Evolutionary conservation across 129 eudicot species (phyloP).

Genomic region (Heracleum sosnowskyi): DNA sequence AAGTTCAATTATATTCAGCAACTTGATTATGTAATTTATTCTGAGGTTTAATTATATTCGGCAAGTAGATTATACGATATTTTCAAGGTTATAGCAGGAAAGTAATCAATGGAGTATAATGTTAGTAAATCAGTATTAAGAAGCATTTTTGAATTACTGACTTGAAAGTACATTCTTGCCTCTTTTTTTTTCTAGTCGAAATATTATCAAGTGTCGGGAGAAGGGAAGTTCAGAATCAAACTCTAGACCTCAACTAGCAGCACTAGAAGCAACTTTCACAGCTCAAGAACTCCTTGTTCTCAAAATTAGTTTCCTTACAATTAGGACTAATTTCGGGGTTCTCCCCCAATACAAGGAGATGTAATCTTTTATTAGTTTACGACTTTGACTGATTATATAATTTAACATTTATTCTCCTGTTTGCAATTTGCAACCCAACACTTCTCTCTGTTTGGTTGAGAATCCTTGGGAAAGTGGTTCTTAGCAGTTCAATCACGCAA

Average conservation of each 20-base stretch:
- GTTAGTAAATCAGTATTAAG: neutral
- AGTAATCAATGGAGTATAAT: neutral
- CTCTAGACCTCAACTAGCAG: neutral
- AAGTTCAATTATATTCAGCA: neutral
- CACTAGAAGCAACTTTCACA: neutral
- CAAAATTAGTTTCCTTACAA: neutral
- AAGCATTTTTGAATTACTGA: neutral
- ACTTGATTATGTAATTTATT: too few species aligned
- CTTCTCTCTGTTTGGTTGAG: neutral
- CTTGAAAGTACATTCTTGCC: neutral
- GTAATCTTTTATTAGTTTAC: neutral
- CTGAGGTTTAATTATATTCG: neutral
- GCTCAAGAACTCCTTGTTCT: neutral
- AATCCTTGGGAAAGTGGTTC: neutral
- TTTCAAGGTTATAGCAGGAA: neutral
- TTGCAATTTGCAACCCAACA: neutral
- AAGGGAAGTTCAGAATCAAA: neutral
- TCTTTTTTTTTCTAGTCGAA: too few species aligned
- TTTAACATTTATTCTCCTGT: neutral
- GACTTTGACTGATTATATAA: too few species aligned
- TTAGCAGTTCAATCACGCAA: neutral
- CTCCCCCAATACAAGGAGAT: neutral
- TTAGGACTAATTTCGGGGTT: neutral
- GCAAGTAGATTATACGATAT: neutral
- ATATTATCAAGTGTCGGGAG: too few species aligned